Evolutionary conservation across 1,284 basidiomycete species (phyloP), one percentile per base, ranked within the genome.

Genomic region (Boletus holoroseus): DNA sequence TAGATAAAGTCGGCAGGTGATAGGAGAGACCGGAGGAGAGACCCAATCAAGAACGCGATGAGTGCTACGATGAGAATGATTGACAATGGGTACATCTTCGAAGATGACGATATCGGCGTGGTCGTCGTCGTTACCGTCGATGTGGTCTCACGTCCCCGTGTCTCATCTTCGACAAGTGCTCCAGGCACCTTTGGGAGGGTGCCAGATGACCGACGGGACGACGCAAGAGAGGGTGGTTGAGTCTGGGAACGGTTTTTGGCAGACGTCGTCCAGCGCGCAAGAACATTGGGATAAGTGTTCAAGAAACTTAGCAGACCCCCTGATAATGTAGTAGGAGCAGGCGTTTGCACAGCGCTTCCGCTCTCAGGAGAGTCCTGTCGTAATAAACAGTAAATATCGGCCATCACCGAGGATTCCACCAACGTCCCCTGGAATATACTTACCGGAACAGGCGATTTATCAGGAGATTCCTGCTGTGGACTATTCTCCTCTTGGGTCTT

Each of bases 1-100:
- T 88, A 88, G 47, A 95, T 83, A 72, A 94, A 98, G 69, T 97
- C 94, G n/a, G 88, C 85, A 11, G 93, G 88, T 7, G 86, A 85
- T 35, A 97, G 71, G 54, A 97, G 74, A 7, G 90, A 91, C 51
- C 95, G 81, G 55, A 95, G 70, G 44, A 99, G 74, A 11, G 91
- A 94, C 32, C 95, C 95, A 55, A 97, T 76, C 56, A 99, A 73
- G 69, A 98, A 94, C 32, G 90, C 88, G 55, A 95, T 88, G 55
- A 98, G 67, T 40, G 85, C 91, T 15, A 88, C 80, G 51, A 94
- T 73, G 55, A 98, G 66, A 48, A 95, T 68, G 37, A 79, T 82
- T 46, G 82, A 82, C 56, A 85, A 58, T 42, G 77, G 68, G 58
- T 74, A 79, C 41, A 47, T 58, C 39, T 55, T 54, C 3, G 55